Base-by-base conservation (phyloP, 1,139 yeast species). In the Candida gigantensis region DNA sequence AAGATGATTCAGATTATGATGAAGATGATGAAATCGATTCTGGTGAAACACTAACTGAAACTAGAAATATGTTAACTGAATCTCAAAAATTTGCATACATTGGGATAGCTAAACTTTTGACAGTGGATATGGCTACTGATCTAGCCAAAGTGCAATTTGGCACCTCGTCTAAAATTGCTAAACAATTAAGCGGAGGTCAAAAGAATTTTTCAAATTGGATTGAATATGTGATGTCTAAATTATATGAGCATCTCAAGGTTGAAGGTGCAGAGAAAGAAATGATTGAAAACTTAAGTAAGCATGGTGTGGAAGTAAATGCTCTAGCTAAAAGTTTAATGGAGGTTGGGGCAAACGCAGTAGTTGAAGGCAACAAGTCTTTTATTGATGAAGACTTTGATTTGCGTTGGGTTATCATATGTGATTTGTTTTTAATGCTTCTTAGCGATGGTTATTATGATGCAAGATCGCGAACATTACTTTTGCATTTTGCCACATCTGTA, bases 371-470 rank as follows among this genome's bases (percentile, higher is more conserved):
- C 24, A 32, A 24, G 26, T 40, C 40, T 13, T 42, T 34, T 9
- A 15, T 42, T 6, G 51, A 51, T 9, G 42, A 39, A 4, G 51
- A 42, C 9, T 77, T 89, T 39, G 96, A 90, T 53, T 75, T 92
- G 27, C 78, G 92, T 25, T 92, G 98, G 98, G 90, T 96, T 0
- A 74, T 92, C 6, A 67, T 92, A 1, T 94, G 98, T 60, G 98
- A 94, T 57, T 62, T 94, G 37, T 89, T 92, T 53, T 65, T 94
- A 30, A 72, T 88, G 3, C 67, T 92, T 3, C 64, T 92, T 14
- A 81, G 90, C 36, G 96, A 90, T 45, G 90, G 96, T 0, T 77
- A 81, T 37, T 94, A 89, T 56, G 99, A 94, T 57, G 67, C 97
- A 9, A 73, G 98, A 30, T 89, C 97, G 3, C 71, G 97, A 42